Evolutionary conservation across 2,329 filamentous ascomycete genomes (phyloP), one percentile per base, ranked within the genome.

Genomic region (Penicillium crustosum): DNA sequence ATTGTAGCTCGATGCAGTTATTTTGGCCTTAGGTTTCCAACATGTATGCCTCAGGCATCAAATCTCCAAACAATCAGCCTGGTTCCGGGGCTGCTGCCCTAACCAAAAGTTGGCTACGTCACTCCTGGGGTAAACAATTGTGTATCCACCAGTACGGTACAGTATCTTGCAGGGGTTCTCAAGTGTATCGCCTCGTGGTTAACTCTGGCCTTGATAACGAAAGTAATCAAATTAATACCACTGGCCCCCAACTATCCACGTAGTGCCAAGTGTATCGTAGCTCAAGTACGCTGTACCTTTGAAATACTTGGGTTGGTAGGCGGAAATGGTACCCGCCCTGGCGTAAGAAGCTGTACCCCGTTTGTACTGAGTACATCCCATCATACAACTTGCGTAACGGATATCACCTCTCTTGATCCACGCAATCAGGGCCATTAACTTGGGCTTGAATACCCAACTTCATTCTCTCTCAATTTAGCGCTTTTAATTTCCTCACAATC

Each of bases 361-460:
- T 35, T 36, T 39, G 59, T 62, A 61, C 38, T 41, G 55, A 19
- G 53, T 63, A 61, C 56, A 43, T 42, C 49, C 47, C 53, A 39
- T 44, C 23, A 50, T 44, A 42, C 44, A 50, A 49, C 42, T 61
- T 64, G 63, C 60, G 63, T 66, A 63, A 66, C 58, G 56, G 57
- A 57, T 58, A 61, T 48, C 58, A 36, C 42, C 49, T 50, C 49
- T 58, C 49, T 57, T 57, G 41, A 54, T 61, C 61, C 59, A 66
- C 65, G 65, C 64, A 66, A 65, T 64, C 58, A 61, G 52, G 60
- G 58, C 56, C 58, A 61, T 61, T 57, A 58, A 56, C 60, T 63
- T 64, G 63, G 63, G 59, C 60, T 64, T 65, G 51, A 42, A 65
- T 59, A 66, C 60, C 61, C 63, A 68, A 67, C 62, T 33, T 51